A percentile compares a stretch with the other conserved stretches of the same genome.
Conservation (phyloP, 2,329 filamentous ascomycete genomes). For the Cytospora chrysosperma region DNA sequence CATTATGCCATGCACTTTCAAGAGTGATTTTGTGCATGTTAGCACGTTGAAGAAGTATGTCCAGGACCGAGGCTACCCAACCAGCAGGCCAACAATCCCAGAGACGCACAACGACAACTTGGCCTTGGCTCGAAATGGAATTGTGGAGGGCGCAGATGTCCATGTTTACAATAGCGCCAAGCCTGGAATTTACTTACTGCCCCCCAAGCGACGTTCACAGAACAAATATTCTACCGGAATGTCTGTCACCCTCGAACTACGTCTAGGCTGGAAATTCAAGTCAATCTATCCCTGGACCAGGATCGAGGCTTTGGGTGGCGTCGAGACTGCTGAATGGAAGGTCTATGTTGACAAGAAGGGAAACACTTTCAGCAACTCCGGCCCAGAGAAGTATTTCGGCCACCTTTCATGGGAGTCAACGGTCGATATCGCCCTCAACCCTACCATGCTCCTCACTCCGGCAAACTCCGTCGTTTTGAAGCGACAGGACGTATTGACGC, state of each 20-base stretch:
- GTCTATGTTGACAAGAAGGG: neutral
- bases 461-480: neutral
- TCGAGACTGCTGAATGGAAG: neutral
- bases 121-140: neutral
- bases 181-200: neutral
- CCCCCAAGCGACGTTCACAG: fast-evolving
- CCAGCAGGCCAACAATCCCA: neutral
- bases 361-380: neutral
- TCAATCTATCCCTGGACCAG: neutral
- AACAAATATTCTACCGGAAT: neutral
- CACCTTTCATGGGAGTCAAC: neutral
- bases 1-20: neutral
- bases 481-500: neutral
- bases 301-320: neutral
- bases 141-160: neutral
- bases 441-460: neutral
- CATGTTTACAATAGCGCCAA: neutral
- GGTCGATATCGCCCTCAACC: neutral
- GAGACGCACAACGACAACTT: neutral
- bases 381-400: neutral
- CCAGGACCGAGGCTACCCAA: neutral
- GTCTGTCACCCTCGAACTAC: neutral
- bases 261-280: neutral
- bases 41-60: neutral
- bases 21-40: neutral